Base-by-base conservation (phyloP, 805 yeast genomes). In the Zygosaccharomyces kombuchaensis region DNA sequence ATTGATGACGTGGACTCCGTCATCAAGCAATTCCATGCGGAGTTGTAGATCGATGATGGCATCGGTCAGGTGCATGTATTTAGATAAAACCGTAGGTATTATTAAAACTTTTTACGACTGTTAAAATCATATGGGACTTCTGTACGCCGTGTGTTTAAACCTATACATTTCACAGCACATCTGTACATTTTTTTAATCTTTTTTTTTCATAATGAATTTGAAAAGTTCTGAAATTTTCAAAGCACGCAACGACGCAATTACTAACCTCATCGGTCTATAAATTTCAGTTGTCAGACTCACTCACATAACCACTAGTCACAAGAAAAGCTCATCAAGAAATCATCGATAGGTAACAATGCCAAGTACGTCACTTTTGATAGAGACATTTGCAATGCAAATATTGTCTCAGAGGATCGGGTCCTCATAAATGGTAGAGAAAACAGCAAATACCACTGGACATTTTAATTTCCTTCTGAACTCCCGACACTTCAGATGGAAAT, bases 1-100 rank as follows among this genome's bases (percentile, higher is more conserved):
- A 89, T 91, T 60, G 98, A 93, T 66, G 99, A 91, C 70, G 98
- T 91, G 43, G 99, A 91, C 69, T 87, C 96, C 17, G 89, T 91
- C 59, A 91, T 91, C 66, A 87, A 89, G 70, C 95, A 90, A 56
- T 91, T 65, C 79, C 99, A 91, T 67, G 83, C 88, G 34, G 87
- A 80, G 25, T 41, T 60, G 22, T 48, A 26, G 22, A 16, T 27
- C 29, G 41, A 17, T 27, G 26, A 7, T 34, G 41, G 41, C 34
- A 38, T 38, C 38, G 27, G 16, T 35, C 41, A n/a, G 17, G 17
- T 12, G 17, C 31, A 38, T 38, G 34, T 27, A 38, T 22, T 27
- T 38, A 19, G 16, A 17, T 13, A n/a, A 22, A 19, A 22, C 12
- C 29, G 27, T 36, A 23, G 27, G 21, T 27, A 38, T 27, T 31